Conservation (phyloP, 2,329 filamentous ascomycete genomes). For the Ophiostoma piceae region DNA sequence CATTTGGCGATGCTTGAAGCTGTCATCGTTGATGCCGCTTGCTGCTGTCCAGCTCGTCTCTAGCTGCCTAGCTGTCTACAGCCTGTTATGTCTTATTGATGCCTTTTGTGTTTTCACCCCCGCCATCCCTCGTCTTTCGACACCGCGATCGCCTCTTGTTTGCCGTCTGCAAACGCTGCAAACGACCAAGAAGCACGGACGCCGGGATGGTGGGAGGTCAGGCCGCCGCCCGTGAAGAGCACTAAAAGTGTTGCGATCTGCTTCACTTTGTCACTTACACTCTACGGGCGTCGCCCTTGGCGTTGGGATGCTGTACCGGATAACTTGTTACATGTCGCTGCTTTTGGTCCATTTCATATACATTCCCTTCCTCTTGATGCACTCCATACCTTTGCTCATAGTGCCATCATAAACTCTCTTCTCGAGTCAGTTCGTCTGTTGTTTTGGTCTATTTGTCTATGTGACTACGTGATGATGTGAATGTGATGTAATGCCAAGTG, state of each 20-base stretch:
- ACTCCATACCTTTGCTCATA: neutral
- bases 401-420: neutral
- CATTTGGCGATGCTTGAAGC: slow-evolving; percentile 59
- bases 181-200: neutral
- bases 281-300: slow-evolving; percentile 11
- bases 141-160: neutral
- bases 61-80: neutral
- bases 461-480: neutral
- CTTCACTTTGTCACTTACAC: too few species aligned
- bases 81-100: neutral
- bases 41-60: neutral
- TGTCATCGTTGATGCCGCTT: neutral
- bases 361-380: neutral
- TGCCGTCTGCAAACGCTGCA: neutral
- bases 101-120: neutral
- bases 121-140: neutral
- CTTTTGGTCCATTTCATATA: slow-evolving; percentile 1
- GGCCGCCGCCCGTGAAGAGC: slow-evolving; percentile 9
- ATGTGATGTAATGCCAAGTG: neutral
- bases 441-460: neutral
- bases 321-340: slow-evolving; percentile 5
- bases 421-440: neutral
- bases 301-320: slow-evolving; percentile 22
- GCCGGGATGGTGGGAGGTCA: slow-evolving; percentile 11
- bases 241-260: neutral